A percentile compares a stretch with the other conserved stretches of the same genome.
These are phyloP conservation scores for Periconia sp. DNA, from an alignment of 2,329 filamentous ascomycete species.

Conservation along the genomic window DNA sequence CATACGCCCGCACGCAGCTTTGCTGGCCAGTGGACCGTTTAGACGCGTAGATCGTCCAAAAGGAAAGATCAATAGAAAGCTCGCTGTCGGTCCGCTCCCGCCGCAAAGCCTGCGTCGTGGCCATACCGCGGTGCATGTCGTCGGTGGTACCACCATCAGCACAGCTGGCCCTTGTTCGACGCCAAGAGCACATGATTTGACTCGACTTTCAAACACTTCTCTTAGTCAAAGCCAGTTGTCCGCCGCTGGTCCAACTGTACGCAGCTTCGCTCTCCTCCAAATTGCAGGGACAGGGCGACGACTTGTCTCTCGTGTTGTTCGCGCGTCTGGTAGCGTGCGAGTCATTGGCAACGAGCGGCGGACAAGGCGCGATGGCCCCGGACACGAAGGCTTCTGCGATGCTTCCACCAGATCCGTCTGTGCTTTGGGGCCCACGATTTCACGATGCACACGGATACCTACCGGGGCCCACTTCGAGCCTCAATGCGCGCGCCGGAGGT, in stretches of 20 bases:
- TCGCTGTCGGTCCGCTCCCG: constrained; percentile 5
- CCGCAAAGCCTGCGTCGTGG: constrained; percentile 13
- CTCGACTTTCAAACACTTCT: not conserved
- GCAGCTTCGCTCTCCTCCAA: constrained; percentile 2
- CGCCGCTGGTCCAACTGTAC: not conserved
- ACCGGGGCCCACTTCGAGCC: constrained; percentile 35
- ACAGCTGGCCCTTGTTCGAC: constrained; percentile 7
- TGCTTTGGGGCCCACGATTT: constrained; percentile 34
- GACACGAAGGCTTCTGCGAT: constrained; percentile 17
- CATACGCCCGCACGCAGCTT: too few relatives aligned
- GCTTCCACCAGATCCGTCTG: constrained; percentile 46
- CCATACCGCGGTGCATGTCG: constrained; percentile 5
- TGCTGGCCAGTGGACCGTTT: too few relatives aligned
- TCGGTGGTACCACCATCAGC: not conserved
- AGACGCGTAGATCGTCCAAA: not conserved
- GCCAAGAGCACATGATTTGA: constrained; percentile 8
- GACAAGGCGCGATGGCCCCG: constrained; percentile 9
- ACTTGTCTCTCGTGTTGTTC: constrained; percentile 7
- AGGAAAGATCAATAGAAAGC: not conserved
- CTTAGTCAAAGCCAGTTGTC: too few relatives aligned
- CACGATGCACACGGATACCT: constrained; percentile 27
- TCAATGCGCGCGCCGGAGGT: constrained; percentile 20
- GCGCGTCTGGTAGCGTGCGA: constrained; percentile 13
- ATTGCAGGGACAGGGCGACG: constrained; percentile 23
- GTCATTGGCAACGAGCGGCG: constrained; percentile 16